phyloP scores from a whole-genome alignment of 345 rosid genomes.

The Streptanthus diversifolius region DNA sequence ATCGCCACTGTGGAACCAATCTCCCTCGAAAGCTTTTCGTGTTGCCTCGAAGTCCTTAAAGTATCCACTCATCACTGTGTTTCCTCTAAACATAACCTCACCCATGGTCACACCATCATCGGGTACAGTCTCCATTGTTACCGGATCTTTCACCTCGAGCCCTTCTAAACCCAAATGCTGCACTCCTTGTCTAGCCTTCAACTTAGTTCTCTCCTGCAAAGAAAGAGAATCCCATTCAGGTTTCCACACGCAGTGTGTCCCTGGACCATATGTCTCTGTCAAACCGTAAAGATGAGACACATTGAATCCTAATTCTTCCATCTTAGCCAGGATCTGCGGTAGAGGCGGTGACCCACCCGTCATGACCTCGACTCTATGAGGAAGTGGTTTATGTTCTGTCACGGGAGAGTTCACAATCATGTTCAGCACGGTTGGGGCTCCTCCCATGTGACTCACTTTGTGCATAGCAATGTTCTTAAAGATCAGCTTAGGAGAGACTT shows the following conservation, averaged over 20 bases:
- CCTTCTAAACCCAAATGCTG: slow-evolving; percentile 67
- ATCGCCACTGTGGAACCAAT: slow-evolving; percentile 80
- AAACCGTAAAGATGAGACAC: slow-evolving; percentile 71
- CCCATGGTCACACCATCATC: slow-evolving; percentile 59
- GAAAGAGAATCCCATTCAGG: slow-evolving; percentile 71
- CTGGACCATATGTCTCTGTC: slow-evolving; percentile 79
- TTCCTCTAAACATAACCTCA: slow-evolving; percentile 70
- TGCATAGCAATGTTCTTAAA: slow-evolving; percentile 53
- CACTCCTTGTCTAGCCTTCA: slow-evolving; percentile 74
- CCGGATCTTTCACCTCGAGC: slow-evolving; percentile 56
- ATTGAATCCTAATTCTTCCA: slow-evolving; percentile 66
- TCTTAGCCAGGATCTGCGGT: slow-evolving; percentile 47
- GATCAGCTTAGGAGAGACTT: slow-evolving; percentile 50
- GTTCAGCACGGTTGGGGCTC: slow-evolving; percentile 76
- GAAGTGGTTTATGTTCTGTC: slow-evolving; percentile 40
- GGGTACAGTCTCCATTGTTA: slow-evolving; percentile 52
- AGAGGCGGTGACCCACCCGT: slow-evolving; percentile 77
- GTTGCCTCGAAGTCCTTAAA: slow-evolving; percentile 58
- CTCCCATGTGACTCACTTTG: slow-evolving; percentile 78
- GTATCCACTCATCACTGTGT: slow-evolving; percentile 81
- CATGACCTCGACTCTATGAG: slow-evolving; percentile 49
- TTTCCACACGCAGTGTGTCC: slow-evolving; percentile 57
- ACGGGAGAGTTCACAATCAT: slow-evolving; percentile 61
- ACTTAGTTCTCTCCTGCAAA: slow-evolving; percentile 36
- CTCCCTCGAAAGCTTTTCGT: slow-evolving; percentile 53